phyloP scores from a whole-genome alignment of 371 early-diverging fungal species.

The Actinomucor elegans region DNA sequence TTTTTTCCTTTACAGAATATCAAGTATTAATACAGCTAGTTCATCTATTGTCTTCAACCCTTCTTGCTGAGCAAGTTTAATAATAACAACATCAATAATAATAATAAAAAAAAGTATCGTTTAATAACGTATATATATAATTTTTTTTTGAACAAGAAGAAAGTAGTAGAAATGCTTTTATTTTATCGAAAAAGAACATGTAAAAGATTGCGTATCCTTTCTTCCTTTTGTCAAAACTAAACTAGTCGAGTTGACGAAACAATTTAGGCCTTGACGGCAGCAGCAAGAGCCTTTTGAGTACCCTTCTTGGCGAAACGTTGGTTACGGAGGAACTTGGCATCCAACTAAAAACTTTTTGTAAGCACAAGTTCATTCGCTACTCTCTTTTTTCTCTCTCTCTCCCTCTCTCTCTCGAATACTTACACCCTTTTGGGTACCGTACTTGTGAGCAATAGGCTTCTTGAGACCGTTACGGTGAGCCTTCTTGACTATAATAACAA shows the following conservation, averaged over 20 bases:
- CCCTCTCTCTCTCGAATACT: conserved; percentile 18
- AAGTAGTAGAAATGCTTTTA: neutral
- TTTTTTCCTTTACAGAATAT: conserved; percentile 8
- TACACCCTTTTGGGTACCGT: conserved; percentile 93
- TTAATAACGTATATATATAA: neutral
- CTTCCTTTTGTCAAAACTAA: neutral
- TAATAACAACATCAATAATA: neutral
- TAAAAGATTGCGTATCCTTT: no score
- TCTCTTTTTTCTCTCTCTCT: neutral
- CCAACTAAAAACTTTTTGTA: conserved; percentile 53
- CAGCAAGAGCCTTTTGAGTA: conserved; percentile 48
- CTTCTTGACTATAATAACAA: no score
- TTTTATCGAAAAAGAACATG: neutral
- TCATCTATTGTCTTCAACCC: neutral
- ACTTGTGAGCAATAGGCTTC: conserved; percentile 87
- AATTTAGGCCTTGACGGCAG: conserved; percentile 64
- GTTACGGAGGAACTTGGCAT: conserved; percentile 98
- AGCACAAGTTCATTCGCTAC: neutral
- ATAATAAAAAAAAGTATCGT: neutral
- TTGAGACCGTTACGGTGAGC: conserved; percentile 98
- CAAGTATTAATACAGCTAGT: conserved; percentile 9
- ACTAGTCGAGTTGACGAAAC: neutral
- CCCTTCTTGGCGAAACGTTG: conserved; percentile 95
- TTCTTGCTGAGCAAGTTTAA: conserved; percentile 13
- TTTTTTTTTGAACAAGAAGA: neutral